These are phyloP conservation scores for Arabidopsis suecica DNA, from an alignment of 345 rosid genomes.

Conservation along the genomic window DNA sequence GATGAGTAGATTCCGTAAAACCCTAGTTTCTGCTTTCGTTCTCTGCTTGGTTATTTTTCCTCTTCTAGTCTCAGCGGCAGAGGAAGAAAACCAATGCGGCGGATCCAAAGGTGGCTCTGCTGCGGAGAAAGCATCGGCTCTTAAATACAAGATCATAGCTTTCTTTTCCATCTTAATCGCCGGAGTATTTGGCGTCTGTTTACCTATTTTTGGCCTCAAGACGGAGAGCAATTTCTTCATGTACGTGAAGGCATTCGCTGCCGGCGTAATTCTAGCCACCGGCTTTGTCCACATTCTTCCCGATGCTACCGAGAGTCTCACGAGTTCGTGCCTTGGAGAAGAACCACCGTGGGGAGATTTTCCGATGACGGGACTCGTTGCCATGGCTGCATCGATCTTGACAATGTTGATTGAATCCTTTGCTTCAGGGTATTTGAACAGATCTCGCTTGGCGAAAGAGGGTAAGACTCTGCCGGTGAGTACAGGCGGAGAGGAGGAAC, in stretches of 20 bases:
- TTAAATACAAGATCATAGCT: constrained; percentile 52
- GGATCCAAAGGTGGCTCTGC: constrained; percentile 28
- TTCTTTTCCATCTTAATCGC: constrained; percentile 61
- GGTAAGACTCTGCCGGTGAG: constrained; percentile 36
- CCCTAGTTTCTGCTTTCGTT: constrained; percentile 10
- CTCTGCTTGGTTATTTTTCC: constrained; percentile 19
- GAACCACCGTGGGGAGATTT: constrained; percentile 59
- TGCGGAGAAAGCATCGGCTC: constrained; percentile 38
- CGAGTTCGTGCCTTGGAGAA: constrained; percentile 55
- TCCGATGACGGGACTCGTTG: constrained; percentile 63
- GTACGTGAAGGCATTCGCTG: constrained; percentile 68
- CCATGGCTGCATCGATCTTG: constrained; percentile 62
- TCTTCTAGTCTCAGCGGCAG: constrained; percentile 31
- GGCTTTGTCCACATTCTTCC: constrained; percentile 74
- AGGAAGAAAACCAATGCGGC: constrained; percentile 33
- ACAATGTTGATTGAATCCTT: constrained; percentile 64
- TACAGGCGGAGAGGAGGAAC: background rate
- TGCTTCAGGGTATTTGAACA: constrained; percentile 52
- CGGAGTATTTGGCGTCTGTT: constrained; percentile 60
- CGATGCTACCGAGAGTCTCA: constrained; percentile 58
- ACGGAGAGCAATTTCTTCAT: constrained; percentile 65
- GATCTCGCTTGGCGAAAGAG: constrained; percentile 46
- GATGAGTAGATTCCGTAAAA: constrained; percentile 30
- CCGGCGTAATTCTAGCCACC: constrained; percentile 72
- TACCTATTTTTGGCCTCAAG: constrained; percentile 56